Conservation (phyloP, 2,329 filamentous ascomycete genomes). For the Penicillium sp. region DNA sequence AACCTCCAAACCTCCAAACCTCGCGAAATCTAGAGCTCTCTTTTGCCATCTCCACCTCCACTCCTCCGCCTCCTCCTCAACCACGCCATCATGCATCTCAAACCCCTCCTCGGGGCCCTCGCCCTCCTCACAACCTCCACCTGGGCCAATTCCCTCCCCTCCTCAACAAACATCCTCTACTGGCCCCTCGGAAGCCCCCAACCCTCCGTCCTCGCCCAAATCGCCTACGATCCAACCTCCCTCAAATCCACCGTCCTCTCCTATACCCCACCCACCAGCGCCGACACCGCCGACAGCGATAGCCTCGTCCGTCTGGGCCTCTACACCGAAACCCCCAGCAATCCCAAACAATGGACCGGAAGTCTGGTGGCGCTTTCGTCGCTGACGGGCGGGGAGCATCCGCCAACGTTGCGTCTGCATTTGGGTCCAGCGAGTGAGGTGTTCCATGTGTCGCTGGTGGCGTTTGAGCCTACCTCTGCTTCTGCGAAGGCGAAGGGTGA, state of each 20-base stretch:
- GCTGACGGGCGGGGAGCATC: slow-evolving; percentile 28
- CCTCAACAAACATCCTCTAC: slow-evolving; percentile 40
- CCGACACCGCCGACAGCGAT: slow-evolving; percentile 26
- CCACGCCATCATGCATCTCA: slow-evolving; percentile 18
- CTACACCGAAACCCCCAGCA: slow-evolving; percentile 41
- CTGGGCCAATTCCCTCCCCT: slow-evolving; percentile 21
- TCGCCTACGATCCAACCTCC: slow-evolving; percentile 45
- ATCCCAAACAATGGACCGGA: slow-evolving; percentile 43
- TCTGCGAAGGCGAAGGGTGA: slow-evolving; percentile 16
- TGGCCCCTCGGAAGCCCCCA: slow-evolving; percentile 38
- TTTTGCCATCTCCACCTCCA: not conserved
- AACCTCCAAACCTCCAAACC: not conserved
- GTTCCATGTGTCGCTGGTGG: slow-evolving; percentile 43
- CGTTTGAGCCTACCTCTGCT: slow-evolving; percentile 16
- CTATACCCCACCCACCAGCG: slow-evolving; percentile 40
- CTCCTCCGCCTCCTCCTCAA: not conserved
- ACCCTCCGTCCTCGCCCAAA: slow-evolving; percentile 41
- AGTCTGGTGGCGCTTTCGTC: slow-evolving; percentile 42
- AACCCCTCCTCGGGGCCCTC: slow-evolving; percentile 21
- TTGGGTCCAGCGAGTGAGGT: slow-evolving; percentile 40
- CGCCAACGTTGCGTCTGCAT: slow-evolving; percentile 44
- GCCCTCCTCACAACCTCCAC: slow-evolving; percentile 17
- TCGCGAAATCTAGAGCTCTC: slow-evolving; percentile 2
- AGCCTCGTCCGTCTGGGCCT: slow-evolving; percentile 58
- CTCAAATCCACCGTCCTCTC: slow-evolving; percentile 40